These are phyloP conservation scores for Trichophyton schoenleinii DNA, from an alignment of 2,329 filamentous ascomycete genomes.

Conservation along the genomic window DNA sequence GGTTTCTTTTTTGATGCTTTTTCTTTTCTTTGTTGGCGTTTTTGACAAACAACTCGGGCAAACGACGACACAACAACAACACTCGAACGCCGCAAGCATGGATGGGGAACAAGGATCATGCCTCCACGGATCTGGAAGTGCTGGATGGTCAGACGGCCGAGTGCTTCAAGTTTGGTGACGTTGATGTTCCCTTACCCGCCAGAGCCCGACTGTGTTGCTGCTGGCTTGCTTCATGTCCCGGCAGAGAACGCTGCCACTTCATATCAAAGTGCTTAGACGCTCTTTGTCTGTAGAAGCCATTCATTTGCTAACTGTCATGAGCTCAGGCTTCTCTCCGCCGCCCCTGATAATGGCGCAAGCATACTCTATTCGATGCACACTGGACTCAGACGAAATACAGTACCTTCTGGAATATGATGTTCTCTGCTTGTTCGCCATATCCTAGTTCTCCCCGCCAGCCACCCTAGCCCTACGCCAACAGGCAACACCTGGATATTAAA, in stretches of 20 bases:
- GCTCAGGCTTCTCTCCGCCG: background rate
- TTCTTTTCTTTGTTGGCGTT: background rate
- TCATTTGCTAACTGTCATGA: background rate
- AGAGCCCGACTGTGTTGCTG: background rate
- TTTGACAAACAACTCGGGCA: background rate
- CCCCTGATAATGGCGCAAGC: background rate
- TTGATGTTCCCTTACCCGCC: background rate
- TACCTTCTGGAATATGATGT: background rate
- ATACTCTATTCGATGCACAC: background rate
- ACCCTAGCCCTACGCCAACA: background rate
- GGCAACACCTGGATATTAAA: background rate
- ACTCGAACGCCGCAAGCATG: background rate
- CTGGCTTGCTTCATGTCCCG: background rate
- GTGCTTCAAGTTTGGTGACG: background rate
- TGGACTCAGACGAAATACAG: background rate
- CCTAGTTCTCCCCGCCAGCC: background rate
- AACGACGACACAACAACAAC: background rate
- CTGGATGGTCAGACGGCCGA: background rate
- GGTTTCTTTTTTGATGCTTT: background rate
- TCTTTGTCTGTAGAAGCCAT: background rate
- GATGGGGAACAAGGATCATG: background rate
- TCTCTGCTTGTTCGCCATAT: background rate
- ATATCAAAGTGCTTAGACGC: background rate
- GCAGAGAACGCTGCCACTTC: no score
- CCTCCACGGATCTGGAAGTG: background rate